Conservation (phyloP, 2,329 filamentous ascomycete genomes). For the Sphaerostilbella broomeana region DNA sequence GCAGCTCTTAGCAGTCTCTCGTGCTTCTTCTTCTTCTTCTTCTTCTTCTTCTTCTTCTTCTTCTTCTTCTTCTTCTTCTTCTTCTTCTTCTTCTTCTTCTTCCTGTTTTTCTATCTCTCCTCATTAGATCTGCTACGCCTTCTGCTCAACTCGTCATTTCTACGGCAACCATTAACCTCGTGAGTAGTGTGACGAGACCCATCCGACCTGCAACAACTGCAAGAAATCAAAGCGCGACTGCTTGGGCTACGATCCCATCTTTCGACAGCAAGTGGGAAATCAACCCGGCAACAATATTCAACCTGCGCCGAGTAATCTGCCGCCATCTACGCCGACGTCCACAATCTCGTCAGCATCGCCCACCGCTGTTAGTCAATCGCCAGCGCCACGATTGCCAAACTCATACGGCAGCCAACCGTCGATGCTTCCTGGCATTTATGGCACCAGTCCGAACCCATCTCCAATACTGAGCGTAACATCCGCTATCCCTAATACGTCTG, state of each 20-base stretch:
- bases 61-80: slow-evolving; percentile 1
- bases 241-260: slow-evolving; percentile 80
- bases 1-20: no score
- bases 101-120: slow-evolving; percentile 15
- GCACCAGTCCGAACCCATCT: slow-evolving; percentile 25
- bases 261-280: slow-evolving; percentile 67
- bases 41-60: not conserved
- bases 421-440: slow-evolving; percentile 38
- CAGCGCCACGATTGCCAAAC: slow-evolving; percentile 27
- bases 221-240: slow-evolving; percentile 85
- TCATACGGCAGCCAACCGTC: slow-evolving; percentile 42
- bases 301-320: slow-evolving; percentile 26
- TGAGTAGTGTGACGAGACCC: slow-evolving; percentile 93
- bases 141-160: no score
- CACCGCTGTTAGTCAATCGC: slow-evolving; percentile 16
- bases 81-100: not conserved
- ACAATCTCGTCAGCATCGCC: slow-evolving; percentile 17
- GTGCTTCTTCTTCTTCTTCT: not conserved
- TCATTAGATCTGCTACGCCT: no score
- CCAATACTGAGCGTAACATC: slow-evolving; percentile 26
- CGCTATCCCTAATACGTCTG: slow-evolving; percentile 18
- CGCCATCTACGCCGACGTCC: slow-evolving; percentile 30
- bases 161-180: no score
- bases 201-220: slow-evolving; percentile 87
- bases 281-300: slow-evolving; percentile 58